Base-by-base conservation (phyloP, 1,284 basidiomycete species). In the Microbotryum lychnidis-dioicae region DNA sequence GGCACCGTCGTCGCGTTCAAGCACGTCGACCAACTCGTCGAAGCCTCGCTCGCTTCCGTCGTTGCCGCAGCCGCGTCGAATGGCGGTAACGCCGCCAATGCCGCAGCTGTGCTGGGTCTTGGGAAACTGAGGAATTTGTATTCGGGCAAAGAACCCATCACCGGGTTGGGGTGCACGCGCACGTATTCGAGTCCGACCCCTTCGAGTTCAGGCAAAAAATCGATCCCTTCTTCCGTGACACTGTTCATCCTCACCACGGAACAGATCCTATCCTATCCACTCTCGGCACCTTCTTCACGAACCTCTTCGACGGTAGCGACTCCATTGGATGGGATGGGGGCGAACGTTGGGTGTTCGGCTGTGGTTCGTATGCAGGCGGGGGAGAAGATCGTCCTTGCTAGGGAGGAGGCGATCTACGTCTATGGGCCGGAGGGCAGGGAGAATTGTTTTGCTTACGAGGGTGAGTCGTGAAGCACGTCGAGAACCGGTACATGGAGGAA, bases 1-100 rank as follows among this genome's bases (percentile, higher is more conserved):
- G 94, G 94, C n/a, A 89, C 89, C 0, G 91, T 97, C 7, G 81
- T 97, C 6, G 80, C 97, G 21, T 92, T 92, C 73, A 85, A 90
- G 5, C 89, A 96, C 70, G 80, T 97, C 45, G 86, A 93, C 71
- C 90, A 94, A 73, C 90, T 89, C 16, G 61, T 72, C 20, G 70
- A 73, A 9, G 37, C 67, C 4, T 52, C 60, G 45, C 16, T 62
- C 16, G 31, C 37, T 44, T 0, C 62, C n/a, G 37, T 67, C 37
- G 53, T 60, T 45, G 59, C 69, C 1, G 57, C 64, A 4, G 70
- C 59, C 2, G 65, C 61, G 1, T 51, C 63, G 21, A 77, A 81
- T 86, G 27, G 25, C 50, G 51, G 33, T 58, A 33, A 49, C 60
- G 27, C 54, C 44, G 20, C 52, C 63, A 42, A 42, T 42, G 37